Base-by-base conservation (phyloP, 1,284 basidiomycete species). In the Malassezia japonica region DNA sequence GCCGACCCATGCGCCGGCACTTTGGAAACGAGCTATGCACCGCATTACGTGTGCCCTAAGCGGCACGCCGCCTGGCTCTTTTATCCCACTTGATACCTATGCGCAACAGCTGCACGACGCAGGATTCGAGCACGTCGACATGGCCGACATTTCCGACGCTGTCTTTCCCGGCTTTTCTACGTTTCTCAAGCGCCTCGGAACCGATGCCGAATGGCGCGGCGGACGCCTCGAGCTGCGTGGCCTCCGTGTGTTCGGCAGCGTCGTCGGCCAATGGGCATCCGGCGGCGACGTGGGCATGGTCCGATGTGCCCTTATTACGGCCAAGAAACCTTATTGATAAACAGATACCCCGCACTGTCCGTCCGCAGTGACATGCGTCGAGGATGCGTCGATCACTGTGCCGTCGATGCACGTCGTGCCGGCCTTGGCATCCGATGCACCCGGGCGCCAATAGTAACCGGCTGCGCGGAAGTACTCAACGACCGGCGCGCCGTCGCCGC, bases 381-480 rank as follows among this genome's bases (percentile, higher is more conserved):
- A 7, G 13, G 32, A 28, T 27, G 33, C 20, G 9, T 35, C 4
- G 7, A 35, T 10, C 9, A 57, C 28, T 20, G 56, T 47, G 8
- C 56, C 56, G 31, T 57, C 56, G 6, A 57, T 37, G 20, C 56
- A 57, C 9, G 37, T 29, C 16, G 48, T 34, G 18, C 27, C 23
- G 3, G 51, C 56, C 13, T 16, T 29, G 7, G 23, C 38, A 28
- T 50, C 51, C 6, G 35, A 6, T 4, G 35, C 18, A 15, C 4
- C 9, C 31, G 43, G 15, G 8, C 31, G 21, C 90, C 90, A 95
- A 55, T 83, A 80, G 82, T 88, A 92, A 4, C 82, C 83, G 5
- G 78, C 78, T 57, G 83, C 86, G 20, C 90, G 79, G 50, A 84
- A 79, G 60, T 87, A 86, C 73, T 95, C 91, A 0, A 88, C 82